Conservation (phyloP, 768 basidiomycete genomes). For the Hypsizygus marmoreus region DNA sequence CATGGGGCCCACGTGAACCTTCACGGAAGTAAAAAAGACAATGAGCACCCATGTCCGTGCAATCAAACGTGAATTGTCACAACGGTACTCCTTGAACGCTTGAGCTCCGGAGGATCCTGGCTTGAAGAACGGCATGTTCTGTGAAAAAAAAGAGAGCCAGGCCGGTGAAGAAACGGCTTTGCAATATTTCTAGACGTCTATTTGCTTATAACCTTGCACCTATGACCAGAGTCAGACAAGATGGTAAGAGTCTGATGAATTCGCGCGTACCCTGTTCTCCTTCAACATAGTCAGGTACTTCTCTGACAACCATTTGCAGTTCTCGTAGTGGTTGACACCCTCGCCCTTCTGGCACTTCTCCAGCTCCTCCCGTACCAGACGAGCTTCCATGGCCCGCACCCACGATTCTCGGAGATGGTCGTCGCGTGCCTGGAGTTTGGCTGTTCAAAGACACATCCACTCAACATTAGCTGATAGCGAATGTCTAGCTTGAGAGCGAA, state of each 20-base stretch:
- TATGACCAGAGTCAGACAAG: conserved; percentile 28
- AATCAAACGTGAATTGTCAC: too few species aligned
- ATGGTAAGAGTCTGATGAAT: too few species aligned
- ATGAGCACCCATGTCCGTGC: too few species aligned
- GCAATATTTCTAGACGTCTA: conserved; percentile 40
- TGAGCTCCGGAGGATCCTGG: too few species aligned
- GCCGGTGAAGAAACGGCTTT: too few species aligned
- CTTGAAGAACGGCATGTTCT: too few species aligned
- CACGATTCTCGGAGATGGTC: conserved; percentile 85
- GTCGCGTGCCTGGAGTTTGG: conserved; percentile 69
- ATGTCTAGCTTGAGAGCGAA: background rate
- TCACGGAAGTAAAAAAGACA: too few species aligned
- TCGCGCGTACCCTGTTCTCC: conserved; percentile 72
- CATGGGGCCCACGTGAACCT: too few species aligned
- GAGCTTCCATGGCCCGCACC: conserved; percentile 92
- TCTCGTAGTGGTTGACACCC: conserved; percentile 90
- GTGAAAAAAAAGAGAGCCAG: too few species aligned
- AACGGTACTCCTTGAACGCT: too few species aligned
- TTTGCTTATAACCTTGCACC: conserved; percentile 85
- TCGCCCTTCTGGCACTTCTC: conserved; percentile 87
- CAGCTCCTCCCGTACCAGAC: conserved; percentile 86
- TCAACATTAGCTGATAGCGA: background rate
- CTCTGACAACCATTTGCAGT: conserved; percentile 83
- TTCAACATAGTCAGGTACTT: conserved; percentile 78
- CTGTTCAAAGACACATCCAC: conserved; percentile 35